Conservation (phyloP, 208 protist genomes). For the Trypanosoma rangeli region DNA sequence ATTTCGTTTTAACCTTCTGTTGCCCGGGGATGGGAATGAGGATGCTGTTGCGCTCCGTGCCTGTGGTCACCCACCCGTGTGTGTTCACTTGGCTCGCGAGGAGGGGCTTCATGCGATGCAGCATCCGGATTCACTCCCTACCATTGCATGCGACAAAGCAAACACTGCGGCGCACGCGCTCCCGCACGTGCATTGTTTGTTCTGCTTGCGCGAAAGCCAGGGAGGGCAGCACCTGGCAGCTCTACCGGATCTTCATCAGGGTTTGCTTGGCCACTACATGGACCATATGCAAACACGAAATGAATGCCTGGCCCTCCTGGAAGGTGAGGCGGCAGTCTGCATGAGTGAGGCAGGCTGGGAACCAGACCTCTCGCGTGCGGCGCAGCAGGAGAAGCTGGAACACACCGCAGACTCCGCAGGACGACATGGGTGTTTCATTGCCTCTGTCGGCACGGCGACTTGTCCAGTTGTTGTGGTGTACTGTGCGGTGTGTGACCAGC, state of each 20-base stretch:
- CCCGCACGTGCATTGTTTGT: conserved; percentile 46
- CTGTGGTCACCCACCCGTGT: conserved; percentile 24
- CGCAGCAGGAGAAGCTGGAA: conserved; percentile 37
- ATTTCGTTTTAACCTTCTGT: conserved; percentile 29
- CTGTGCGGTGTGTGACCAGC: conserved; percentile 55
- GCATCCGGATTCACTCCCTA: conserved; percentile 17
- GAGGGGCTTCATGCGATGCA: conserved; percentile 21
- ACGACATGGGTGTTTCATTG: conserved; percentile 59
- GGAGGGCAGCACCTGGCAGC: neutral
- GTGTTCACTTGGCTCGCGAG: conserved; percentile 56
- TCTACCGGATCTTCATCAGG: conserved; percentile 6
- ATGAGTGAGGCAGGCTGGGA: conserved; percentile 23
- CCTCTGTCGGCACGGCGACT: conserved; percentile 39
- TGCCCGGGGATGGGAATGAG: neutral
- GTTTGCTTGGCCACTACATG: conserved; percentile 11
- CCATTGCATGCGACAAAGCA: conserved; percentile 15
- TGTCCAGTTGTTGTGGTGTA: conserved; percentile 50
- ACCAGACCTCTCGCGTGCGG: conserved; percentile 23
- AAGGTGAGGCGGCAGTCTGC: conserved; percentile 22
- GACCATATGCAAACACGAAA: conserved; percentile 23
- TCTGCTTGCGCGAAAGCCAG: conserved; percentile 34
- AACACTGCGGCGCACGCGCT: neutral
- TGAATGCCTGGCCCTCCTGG: conserved; percentile 35
- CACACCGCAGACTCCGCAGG: conserved; percentile 39
- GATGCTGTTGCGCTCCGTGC: neutral